A percentile compares a stretch with the other conserved stretches of the same genome.
Conservation (phyloP, 2,329 filamentous ascomycete species). For the Talaromyces piceae region DNA sequence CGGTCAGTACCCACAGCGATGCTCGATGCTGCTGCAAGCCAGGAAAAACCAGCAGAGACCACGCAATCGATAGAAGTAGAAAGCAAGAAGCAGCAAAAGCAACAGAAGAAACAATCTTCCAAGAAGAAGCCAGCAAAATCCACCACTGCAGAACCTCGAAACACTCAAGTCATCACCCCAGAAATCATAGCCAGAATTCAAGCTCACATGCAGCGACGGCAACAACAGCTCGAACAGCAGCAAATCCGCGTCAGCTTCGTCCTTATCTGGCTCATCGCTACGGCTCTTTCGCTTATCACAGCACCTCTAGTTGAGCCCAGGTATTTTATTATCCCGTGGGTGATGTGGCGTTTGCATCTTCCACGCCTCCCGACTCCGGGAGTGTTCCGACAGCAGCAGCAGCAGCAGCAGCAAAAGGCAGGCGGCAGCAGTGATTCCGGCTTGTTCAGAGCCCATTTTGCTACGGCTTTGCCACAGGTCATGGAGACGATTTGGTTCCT, state of each 20-base stretch:
- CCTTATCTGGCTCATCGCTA: slow-evolving; percentile 59
- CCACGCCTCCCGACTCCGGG: slow-evolving; percentile 41
- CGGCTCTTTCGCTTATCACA: slow-evolving; percentile 70
- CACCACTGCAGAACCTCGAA: slow-evolving; percentile 12
- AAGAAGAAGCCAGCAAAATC: slow-evolving; percentile 18
- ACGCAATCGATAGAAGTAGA: slow-evolving; percentile 16
- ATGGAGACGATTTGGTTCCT: slow-evolving; percentile 54
- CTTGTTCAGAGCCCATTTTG: slow-evolving; percentile 20
- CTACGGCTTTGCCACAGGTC: slow-evolving; percentile 24
- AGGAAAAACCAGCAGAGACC: slow-evolving; percentile 12
- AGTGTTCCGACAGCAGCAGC: slow-evolving; percentile 21
- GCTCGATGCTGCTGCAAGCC: slow-evolving; percentile 14
- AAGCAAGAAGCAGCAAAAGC: slow-evolving; percentile 17
- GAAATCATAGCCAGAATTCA: slow-evolving; percentile 24
- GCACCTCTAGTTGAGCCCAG: slow-evolving; percentile 90
- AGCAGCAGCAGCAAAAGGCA: slow-evolving; percentile 16
- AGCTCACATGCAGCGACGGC: slow-evolving; percentile 23
- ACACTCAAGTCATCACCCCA: slow-evolving; percentile 18
- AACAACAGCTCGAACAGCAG: slow-evolving; percentile 19
- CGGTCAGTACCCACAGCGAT: not conserved
- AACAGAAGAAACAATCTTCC: slow-evolving; percentile 17
- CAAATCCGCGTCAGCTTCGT: slow-evolving; percentile 44
- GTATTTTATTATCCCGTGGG: slow-evolving; percentile 93
- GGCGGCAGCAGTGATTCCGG: slow-evolving; percentile 13
- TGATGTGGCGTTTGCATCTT: slow-evolving; percentile 80